These are phyloP conservation scores for Wilcoxina mikolae DNA, from an alignment of 495 filamentous ascomycete species.

Conservation along the genomic window DNA sequence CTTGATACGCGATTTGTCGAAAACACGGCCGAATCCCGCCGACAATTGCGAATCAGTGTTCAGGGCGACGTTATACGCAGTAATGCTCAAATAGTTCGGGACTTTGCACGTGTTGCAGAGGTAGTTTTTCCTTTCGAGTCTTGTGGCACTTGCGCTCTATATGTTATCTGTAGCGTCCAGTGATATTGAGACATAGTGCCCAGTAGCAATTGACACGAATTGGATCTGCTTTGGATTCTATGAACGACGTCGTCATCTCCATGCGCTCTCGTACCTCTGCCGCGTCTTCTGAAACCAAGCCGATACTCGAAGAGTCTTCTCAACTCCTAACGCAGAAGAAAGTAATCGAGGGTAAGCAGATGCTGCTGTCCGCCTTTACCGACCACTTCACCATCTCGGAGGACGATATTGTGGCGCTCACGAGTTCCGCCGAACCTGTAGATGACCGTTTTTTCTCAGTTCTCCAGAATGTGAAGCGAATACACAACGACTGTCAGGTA, in stretches of 20 bases:
- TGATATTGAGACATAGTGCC: constrained; percentile 15
- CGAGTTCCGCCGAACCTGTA: constrained; percentile 60
- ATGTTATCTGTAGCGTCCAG: not conserved
- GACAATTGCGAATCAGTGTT: constrained; percentile 65
- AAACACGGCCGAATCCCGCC: constrained; percentile 66
- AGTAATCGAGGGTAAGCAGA: constrained; percentile 73
- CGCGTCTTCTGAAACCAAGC: constrained; percentile 58
- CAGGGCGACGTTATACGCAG: constrained; percentile 88
- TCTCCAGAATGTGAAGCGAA: constrained; percentile 68
- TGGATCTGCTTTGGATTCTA: constrained; percentile 55
- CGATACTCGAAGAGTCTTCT: constrained; percentile 65
- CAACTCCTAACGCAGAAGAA: constrained; percentile 57
- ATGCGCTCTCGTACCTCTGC: constrained; percentile 63
- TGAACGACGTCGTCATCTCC: constrained; percentile 68
- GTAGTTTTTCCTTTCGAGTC: constrained; percentile 33
- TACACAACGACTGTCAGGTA: constrained; percentile 75
- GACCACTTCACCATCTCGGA: constrained; percentile 73
- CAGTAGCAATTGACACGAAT: constrained; percentile 72
- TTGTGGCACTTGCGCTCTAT: not conserved
- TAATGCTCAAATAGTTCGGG: constrained; percentile 79
- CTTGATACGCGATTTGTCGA: constrained; percentile 55
- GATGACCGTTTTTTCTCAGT: constrained; percentile 73
- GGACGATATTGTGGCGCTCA: constrained; percentile 57
- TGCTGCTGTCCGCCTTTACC: constrained; percentile 66
- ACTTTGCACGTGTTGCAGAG: constrained; percentile 85